These are phyloP conservation scores for Microcyclospora pomicola DNA, from an alignment of 2,329 filamentous ascomycete genomes.

Conservation along the genomic window DNA sequence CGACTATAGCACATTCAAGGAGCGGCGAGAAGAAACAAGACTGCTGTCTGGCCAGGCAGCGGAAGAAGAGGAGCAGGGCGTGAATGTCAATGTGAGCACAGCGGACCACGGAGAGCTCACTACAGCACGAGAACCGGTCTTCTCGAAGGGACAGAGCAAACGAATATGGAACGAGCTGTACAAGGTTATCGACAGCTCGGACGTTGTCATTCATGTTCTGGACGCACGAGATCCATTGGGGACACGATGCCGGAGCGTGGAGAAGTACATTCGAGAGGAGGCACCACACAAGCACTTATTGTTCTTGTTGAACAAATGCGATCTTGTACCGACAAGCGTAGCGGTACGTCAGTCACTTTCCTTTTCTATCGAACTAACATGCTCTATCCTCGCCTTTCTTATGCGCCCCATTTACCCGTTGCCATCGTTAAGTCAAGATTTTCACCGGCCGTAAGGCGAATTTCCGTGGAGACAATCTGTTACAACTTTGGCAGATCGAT, in stretches of 20 bases:
- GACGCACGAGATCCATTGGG: conserved; percentile 83
- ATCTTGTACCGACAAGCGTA: conserved; percentile 81
- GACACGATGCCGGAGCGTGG: conserved; percentile 75
- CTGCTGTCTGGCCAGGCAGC: conserved; percentile 55
- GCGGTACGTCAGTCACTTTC: conserved; percentile 58
- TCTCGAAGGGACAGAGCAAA: conserved; percentile 88
- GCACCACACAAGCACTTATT: conserved; percentile 92
- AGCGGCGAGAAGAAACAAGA: conserved; percentile 64
- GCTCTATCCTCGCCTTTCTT: conserved; percentile 13
- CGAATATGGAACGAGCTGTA: conserved; percentile 91
- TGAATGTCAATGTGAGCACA: conserved; percentile 7
- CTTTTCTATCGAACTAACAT: conserved; percentile 13
- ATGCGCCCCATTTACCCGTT: conserved; percentile 18
- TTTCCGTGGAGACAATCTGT: conserved; percentile 70
- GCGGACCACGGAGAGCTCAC: conserved; percentile 25
- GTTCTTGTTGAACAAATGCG: conserved; percentile 81
- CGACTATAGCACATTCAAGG: conserved; percentile 68
- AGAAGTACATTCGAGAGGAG: conserved; percentile 88
- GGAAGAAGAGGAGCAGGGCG: conserved; percentile 39
- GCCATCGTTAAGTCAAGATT: conserved; percentile 85
- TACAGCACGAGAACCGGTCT: conserved; percentile 53
- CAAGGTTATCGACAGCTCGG: conserved; percentile 88
- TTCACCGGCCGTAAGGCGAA: conserved; percentile 46
- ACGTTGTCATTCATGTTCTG: conserved; percentile 89
- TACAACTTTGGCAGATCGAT: conserved; percentile 98